A percentile compares a stretch with the other conserved stretches of the same genome.
These are phyloP conservation scores for Solanum peruvianum DNA, from an alignment of 257 asterid species.

Conservation along the genomic window DNA sequence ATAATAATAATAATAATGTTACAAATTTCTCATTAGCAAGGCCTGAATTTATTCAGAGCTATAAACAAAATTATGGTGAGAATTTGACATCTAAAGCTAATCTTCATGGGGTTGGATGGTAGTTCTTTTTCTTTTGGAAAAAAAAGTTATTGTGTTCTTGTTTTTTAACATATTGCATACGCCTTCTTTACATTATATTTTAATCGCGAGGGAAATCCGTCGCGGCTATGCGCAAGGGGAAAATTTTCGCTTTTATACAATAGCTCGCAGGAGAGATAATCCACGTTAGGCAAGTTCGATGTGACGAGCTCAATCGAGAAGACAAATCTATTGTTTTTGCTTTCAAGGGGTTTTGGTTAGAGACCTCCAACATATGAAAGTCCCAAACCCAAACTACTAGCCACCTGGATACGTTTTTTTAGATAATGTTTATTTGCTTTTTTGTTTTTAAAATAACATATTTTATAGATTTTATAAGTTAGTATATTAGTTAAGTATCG, in stretches of 20 bases:
- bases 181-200: neutral
- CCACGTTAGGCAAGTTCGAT: too few species aligned
- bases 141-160: neutral
- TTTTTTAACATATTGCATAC: neutral
- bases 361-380: too few species aligned
- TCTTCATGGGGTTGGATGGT: slow-evolving; percentile 26
- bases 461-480: neutral
- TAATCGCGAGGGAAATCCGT: too few species aligned
- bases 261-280: too few species aligned
- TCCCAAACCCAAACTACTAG: too few species aligned
- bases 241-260: too few species aligned
- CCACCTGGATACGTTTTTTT: neutral
- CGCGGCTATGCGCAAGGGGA: too few species aligned
- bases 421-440: neutral
- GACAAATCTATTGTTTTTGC: too few species aligned
- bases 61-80: slow-evolving; percentile 2
- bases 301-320: too few species aligned
- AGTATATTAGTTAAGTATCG: neutral
- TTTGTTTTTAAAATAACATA: neutral
- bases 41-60: neutral
- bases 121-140: neutral
- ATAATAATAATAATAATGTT: neutral
- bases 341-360: too few species aligned
- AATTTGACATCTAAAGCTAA: neutral
- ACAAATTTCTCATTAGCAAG: neutral